Evolutionary conservation across 1,284 basidiomycete species (phyloP).

Genomic region (Fomitopsis schrenkii): DNA sequence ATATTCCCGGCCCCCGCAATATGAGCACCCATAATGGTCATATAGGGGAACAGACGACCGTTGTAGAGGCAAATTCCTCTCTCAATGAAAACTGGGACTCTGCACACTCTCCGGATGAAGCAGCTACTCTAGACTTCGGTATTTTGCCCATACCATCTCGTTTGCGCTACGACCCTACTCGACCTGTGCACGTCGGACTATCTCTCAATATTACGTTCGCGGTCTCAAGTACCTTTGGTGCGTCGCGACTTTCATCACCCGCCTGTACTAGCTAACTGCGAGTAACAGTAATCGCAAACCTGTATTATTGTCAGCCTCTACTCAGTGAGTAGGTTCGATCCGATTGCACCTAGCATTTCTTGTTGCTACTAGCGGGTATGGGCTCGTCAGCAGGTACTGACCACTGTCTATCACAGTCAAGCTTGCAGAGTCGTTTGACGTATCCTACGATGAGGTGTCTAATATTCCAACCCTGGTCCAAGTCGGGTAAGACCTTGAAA

Average conservation of each 20-base stretch:
- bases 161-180: conserved; percentile 55
- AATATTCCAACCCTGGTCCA: conserved; percentile 48
- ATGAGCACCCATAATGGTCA: too few relatives aligned
- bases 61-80: neutral
- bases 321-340: conserved; percentile 44
- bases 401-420: neutral
- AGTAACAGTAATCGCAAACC: conserved; percentile 50
- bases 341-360: neutral
- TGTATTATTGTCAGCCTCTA: conserved; percentile 74
- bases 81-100: neutral
- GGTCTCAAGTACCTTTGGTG: conserved; percentile 58
- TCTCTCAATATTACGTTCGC: conserved; percentile 63
- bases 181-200: conserved; percentile 57
- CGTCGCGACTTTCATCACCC: conserved; percentile 17
- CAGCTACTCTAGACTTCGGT: conserved; percentile 43
- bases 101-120: neutral
- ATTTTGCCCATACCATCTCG: conserved; percentile 64
- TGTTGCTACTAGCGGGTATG: neutral
- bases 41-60: too few relatives aligned
- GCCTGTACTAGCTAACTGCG: neutral
- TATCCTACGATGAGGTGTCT: conserved; percentile 55
- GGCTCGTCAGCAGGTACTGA: neutral
- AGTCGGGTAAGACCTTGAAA: conserved; percentile 31
- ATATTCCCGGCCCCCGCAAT: too few relatives aligned
- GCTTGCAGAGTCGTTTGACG: conserved; percentile 49